Percentiles rank a stretch among this genome's conserved stretches.
phyloP scores from a whole-genome alignment of 2,329 filamentous ascomycete genomes.

The Penicillium sp. region DNA sequence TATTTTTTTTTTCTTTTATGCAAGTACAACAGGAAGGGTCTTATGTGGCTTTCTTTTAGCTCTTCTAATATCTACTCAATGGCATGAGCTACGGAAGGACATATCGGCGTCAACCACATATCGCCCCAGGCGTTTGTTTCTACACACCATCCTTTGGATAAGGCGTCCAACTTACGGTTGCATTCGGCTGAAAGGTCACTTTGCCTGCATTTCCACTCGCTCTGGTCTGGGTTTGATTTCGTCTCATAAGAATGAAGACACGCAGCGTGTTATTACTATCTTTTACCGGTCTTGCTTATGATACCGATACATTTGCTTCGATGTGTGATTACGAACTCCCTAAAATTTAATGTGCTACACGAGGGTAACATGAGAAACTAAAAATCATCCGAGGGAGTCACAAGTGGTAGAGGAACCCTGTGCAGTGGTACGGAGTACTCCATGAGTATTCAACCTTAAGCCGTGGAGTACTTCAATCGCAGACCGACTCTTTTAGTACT shows the following conservation, averaged over 20 bases:
- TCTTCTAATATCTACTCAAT: constrained; percentile 14
- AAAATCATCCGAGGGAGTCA: too few relatives aligned
- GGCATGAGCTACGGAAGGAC: constrained; percentile 18
- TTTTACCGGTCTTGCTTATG: constrained; percentile 19
- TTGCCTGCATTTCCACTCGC: constrained; percentile 9
- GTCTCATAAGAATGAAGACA: constrained; percentile 9
- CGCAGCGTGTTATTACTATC: constrained; percentile 14
- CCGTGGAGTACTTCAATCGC: too few relatives aligned
- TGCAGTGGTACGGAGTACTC: too few relatives aligned
- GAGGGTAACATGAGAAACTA: neutral
- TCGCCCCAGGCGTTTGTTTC: constrained; percentile 13
- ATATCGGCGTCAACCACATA: constrained; percentile 12
- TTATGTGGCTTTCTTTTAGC: constrained; percentile 16
- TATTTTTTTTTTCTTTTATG: constrained; percentile 6
- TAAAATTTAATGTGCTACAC: neutral
- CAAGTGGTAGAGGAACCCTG: too few relatives aligned
- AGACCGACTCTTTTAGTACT: too few relatives aligned
- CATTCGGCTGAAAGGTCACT: constrained; percentile 4
- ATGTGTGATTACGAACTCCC: constrained; percentile 12
- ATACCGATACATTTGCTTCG: constrained; percentile 24
- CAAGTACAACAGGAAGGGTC: constrained; percentile 15
- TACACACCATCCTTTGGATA: constrained; percentile 6
- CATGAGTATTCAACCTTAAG: too few relatives aligned
- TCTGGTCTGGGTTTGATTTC: constrained; percentile 3
- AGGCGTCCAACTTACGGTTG: constrained; percentile 10